Conservation (phyloP, 371 early-diverging fungal genomes). For the Mortierella sp. region DNA sequence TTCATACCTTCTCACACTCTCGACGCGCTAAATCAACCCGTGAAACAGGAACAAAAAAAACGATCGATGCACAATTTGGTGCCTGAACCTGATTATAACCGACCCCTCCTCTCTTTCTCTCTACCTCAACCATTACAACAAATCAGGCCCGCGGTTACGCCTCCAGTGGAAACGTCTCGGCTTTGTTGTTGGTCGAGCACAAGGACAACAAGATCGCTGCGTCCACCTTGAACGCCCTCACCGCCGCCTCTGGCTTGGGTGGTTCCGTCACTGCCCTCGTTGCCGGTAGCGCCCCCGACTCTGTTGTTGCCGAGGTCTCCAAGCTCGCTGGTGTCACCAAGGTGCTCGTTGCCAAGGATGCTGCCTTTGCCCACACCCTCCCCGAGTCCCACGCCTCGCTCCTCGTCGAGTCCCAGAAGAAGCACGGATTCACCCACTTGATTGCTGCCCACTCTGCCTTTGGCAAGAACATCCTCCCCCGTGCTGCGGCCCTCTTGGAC, state of each 20-base stretch:
- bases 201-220: conserved; percentile 80
- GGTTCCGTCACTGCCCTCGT: conserved; percentile 91
- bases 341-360: conserved; percentile 89
- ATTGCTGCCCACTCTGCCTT: conserved; percentile 90
- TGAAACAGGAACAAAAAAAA: conserved; percentile 9
- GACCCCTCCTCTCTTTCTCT: background rate
- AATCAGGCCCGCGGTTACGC: conserved; percentile 69
- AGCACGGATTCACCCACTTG: conserved; percentile 86
- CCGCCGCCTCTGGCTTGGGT: conserved; percentile 88
- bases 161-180: conserved; percentile 70
- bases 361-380: conserved; percentile 81
- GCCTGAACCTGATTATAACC: conserved; percentile 7
- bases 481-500: conserved; percentile 94
- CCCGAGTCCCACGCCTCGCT: conserved; percentile 90
- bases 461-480: conserved; percentile 95
- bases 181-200: conserved; percentile 94
- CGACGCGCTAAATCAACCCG: conserved; percentile 23
- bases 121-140: background rate
- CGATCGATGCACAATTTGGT: conserved; percentile 3
- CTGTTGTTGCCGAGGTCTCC: conserved; percentile 78
- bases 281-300: conserved; percentile 84
- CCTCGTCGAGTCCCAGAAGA: conserved; percentile 80
- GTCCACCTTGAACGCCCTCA: conserved; percentile 89
- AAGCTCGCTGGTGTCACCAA: conserved; percentile 84
- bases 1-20: background rate